Evolutionary conservation across 2,329 filamentous ascomycete genomes (phyloP), one percentile per base, ranked within the genome.

Genomic region (Phoma sp.): DNA sequence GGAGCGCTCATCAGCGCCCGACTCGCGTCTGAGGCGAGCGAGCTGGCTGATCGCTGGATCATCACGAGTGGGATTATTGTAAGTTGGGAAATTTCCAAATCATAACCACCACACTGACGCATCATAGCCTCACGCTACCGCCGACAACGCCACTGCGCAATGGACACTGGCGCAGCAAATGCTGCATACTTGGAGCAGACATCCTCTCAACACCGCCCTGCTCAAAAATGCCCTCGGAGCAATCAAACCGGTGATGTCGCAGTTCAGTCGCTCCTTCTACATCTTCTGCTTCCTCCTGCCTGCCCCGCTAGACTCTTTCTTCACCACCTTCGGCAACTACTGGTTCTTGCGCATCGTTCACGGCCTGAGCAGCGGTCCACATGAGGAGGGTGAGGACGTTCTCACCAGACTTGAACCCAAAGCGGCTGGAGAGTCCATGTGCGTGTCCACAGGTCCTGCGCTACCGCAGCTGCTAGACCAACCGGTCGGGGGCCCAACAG

Each of bases 11-110:
- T 86, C 15, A 77, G 77, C 3, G 83, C 79, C 60, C 76, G 84
- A 37, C 77, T 87, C 36, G 84, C 84, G n/a, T 75, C 81, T n/a
- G 84, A 86, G 62, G 84, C 84, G 23, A 76, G 78, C 17, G 75
- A 79, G 46, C 66, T 87, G 39, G 81, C 83, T 7, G 80, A 86
- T 68, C 77, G 82, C 33, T 84, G 83, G 62, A 78, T 86, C 30
- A 67, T 85, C 32, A 77, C 77, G 20, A 84, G 84, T 61, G 81
- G 78, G 2, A 75, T 82, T 10, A 75, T 83, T 61, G 83, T 85
- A 76, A 61, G 81, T 72, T 29, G 3, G 18, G 12, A 12, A 11
- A 7, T 15, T 7, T 34, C 11, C 12, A 25, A 7, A 32, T 14
- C 17, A 5, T 17, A 7, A n/a, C 14, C 11, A 5, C 12, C 6